These are phyloP conservation scores for Venustampulla echinocandica DNA, from an alignment of 495 filamentous ascomycete genomes.

Conservation along the genomic window DNA sequence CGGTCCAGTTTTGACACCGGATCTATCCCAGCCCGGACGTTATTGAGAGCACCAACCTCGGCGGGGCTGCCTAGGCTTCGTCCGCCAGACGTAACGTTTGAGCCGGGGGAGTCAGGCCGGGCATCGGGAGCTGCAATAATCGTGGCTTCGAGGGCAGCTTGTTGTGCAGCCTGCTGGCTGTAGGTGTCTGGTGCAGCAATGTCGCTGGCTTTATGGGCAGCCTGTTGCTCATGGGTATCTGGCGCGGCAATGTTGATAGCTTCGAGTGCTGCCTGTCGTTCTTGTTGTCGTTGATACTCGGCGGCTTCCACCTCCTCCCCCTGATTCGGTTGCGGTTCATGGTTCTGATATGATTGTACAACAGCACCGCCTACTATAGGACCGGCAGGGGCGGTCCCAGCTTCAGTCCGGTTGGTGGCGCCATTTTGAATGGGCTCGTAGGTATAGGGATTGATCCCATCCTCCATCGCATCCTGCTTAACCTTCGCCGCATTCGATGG, in stretches of 20 bases:
- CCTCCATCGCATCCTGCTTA: conserved; percentile 31
- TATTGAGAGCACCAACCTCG: neutral
- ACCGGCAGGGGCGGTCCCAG: neutral
- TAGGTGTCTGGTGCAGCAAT: conserved; percentile 16
- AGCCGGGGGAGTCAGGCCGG: neutral
- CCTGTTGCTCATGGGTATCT: conserved; percentile 14
- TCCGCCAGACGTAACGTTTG: conserved; percentile 15
- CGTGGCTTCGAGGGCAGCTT: conserved; percentile 11
- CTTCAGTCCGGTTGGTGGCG: neutral
- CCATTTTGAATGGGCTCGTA: conserved; percentile 24
- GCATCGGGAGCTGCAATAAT: conserved; percentile 5
- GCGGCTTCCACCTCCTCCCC: neutral
- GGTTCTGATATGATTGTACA: conserved; percentile 9
- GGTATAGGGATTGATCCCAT: conserved; percentile 39
- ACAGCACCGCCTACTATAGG: conserved; percentile 8
- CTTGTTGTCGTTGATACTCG: conserved; percentile 3
- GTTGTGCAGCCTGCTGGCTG: neutral
- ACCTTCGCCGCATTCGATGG: conserved; percentile 29
- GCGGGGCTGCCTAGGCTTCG: conserved; percentile 13
- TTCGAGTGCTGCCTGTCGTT: conserved; percentile 14
- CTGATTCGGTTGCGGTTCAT: conserved; percentile 4
- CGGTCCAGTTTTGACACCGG: neutral
- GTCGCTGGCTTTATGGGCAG: conserved; percentile 5
- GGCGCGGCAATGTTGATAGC: conserved; percentile 11
- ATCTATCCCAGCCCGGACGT: conserved; percentile 4